Evolutionary conservation across 2,329 filamentous ascomycete genomes (phyloP).

Genomic region (Cladosporium sp.): DNA sequence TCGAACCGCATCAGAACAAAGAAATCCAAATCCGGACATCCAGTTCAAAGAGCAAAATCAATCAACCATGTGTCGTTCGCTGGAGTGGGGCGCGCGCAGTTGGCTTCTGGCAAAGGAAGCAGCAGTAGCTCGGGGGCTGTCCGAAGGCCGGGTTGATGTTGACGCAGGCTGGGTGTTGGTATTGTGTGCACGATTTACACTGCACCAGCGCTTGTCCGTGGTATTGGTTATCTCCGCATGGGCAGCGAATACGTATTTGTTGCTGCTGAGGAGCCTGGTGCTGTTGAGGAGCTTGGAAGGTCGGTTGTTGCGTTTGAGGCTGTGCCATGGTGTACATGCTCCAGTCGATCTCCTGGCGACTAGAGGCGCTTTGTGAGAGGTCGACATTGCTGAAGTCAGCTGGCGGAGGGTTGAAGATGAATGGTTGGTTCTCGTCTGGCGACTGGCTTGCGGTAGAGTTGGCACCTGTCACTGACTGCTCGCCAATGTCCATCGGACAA

Average conservation of each 20-base stretch:
- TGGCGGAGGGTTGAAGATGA: slow-evolving; percentile 5
- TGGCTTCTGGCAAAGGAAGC: slow-evolving; percentile 17
- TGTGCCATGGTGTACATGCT: slow-evolving; percentile 46
- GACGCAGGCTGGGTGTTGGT: slow-evolving; percentile 60
- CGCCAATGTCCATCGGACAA: slow-evolving; percentile 31
- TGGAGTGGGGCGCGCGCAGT: not conserved
- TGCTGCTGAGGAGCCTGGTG: slow-evolving; percentile 33
- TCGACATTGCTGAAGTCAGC: slow-evolving; percentile 22
- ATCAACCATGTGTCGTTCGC: slow-evolving; percentile 17
- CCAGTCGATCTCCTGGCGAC: slow-evolving; percentile 49
- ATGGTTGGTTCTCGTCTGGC: slow-evolving; percentile 23
- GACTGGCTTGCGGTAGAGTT: slow-evolving; percentile 3
- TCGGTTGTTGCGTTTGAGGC: slow-evolving; percentile 40
- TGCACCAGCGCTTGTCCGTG: slow-evolving; percentile 60
- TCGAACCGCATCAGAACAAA: slow-evolving; percentile 4
- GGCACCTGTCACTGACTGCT: not conserved
- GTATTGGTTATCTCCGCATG: slow-evolving; percentile 57
- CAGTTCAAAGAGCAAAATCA: not conserved
- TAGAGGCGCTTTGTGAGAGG: slow-evolving; percentile 36
- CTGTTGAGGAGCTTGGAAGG: slow-evolving; percentile 44
- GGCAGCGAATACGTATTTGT: slow-evolving; percentile 53
- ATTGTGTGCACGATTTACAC: slow-evolving; percentile 64
- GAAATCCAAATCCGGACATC: not conserved
- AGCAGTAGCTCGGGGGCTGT: slow-evolving; percentile 11
- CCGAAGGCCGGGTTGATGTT: slow-evolving; percentile 48